phyloP scores from a whole-genome alignment of 148 eudicot genomes.

The Rhododendron ovatum region DNA sequence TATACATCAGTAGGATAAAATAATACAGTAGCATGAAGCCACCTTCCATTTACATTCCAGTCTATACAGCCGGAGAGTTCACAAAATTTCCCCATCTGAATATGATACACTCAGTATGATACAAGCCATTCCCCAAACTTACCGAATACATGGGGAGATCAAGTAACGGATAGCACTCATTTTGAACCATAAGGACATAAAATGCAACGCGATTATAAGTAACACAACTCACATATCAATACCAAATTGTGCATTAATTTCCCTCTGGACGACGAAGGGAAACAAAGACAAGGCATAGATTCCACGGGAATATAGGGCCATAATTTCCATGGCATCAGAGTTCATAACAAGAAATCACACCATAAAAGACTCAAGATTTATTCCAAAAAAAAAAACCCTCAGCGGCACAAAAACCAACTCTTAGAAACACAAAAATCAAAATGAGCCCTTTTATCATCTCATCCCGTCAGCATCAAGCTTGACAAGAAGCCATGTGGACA shows the following conservation, averaged over 20 bases:
- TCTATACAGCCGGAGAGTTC: too few relatives aligned
- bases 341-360: background rate
- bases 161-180: background rate
- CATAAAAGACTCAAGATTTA: background rate
- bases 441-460: background rate
- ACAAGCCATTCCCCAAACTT: background rate
- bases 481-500: slow-evolving; percentile 52
- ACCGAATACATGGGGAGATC: background rate
- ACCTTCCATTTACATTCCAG: too few relatives aligned
- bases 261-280: background rate
- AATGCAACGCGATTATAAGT: background rate
- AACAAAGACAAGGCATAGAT: background rate
- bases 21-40: too few relatives aligned
- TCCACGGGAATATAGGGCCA: background rate
- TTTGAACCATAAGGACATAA: background rate
- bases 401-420: background rate
- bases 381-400: background rate
- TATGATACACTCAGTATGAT: background rate
- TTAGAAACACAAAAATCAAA: background rate
- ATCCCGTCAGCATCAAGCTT: slow-evolving; percentile 22
- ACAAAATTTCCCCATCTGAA: background rate
- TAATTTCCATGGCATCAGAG: background rate
- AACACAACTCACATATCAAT: background rate
- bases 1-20: too few relatives aligned
- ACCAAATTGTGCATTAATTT: background rate